These are phyloP conservation scores for Calocybe gangraenosa DNA, from an alignment of 768 basidiomycete species.

Conservation along the genomic window DNA sequence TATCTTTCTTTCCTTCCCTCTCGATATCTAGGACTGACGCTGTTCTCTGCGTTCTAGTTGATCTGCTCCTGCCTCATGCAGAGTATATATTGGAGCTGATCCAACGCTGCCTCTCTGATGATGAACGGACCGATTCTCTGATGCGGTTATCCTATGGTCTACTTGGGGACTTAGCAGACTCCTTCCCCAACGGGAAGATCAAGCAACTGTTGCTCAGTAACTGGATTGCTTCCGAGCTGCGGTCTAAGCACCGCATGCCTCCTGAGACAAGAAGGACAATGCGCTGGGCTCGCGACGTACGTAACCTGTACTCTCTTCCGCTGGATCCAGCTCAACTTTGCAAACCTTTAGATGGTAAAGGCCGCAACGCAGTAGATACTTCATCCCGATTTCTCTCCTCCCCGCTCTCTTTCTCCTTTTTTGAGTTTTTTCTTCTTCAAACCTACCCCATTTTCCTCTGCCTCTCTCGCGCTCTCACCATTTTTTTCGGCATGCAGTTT, in stretches of 20 bases:
- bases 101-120: conserved; percentile 71
- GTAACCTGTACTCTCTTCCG: conserved; percentile 17
- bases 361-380: conserved; percentile 67
- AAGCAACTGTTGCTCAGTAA: conserved; percentile 73
- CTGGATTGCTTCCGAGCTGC: conserved; percentile 75
- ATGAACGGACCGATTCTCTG: conserved; percentile 78
- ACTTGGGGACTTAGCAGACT: conserved; percentile 89
- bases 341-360: conserved; percentile 65
- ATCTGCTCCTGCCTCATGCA: conserved; percentile 65
- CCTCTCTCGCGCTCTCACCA: conserved; percentile 13
- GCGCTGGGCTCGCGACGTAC: conserved; percentile 91
- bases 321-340: conserved; percentile 1
- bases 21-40: conserved; percentile 8
- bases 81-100: conserved; percentile 76
- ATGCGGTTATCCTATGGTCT: conserved; percentile 78
- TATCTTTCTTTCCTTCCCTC: neutral
- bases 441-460: conserved; percentile 25
- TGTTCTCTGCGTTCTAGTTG: conserved; percentile 23
- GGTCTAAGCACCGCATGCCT: conserved; percentile 69
- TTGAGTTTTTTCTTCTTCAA: conserved; percentile 15
- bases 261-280: conserved; percentile 83
- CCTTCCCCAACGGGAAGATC: conserved; percentile 77
- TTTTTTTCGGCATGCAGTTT: conserved; percentile 44
- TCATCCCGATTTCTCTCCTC: conserved; percentile 13
- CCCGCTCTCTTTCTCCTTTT: conserved; percentile 17